Evolutionary conservation across 2,329 filamentous ascomycete genomes (phyloP).

Genomic region (Arthrobotrys conoides): DNA sequence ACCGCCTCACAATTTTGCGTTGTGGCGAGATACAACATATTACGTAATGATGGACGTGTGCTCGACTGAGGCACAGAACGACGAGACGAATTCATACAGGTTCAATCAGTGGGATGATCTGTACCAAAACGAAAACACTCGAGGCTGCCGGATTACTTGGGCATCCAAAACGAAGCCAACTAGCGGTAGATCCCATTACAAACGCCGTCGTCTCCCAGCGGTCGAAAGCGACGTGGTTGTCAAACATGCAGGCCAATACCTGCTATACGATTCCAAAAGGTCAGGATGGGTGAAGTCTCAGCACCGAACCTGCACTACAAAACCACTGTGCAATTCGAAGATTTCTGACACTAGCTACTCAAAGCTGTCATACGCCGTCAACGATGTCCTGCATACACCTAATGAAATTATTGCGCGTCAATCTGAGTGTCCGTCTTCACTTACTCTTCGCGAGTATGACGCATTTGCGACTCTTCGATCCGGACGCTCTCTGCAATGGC

Average conservation of each 20-base stretch:
- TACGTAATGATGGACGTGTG: slow-evolving; percentile 57
- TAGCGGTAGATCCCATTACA: slow-evolving; percentile 7
- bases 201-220: background rate
- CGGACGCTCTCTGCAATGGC: slow-evolving; percentile 71
- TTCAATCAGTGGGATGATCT: slow-evolving; percentile 18
- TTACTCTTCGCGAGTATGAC: slow-evolving; percentile 73
- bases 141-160: background rate
- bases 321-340: slow-evolving; percentile 5
- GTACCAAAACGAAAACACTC: background rate
- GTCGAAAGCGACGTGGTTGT: slow-evolving; percentile 7
- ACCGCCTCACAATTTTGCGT: slow-evolving; percentile 50
- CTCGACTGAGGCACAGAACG: background rate
- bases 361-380: slow-evolving; percentile 63
- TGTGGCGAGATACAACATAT: slow-evolving; percentile 62
- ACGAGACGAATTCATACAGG: background rate
- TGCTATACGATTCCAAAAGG: slow-evolving; percentile 2
- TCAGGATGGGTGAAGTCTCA: slow-evolving; percentile 19
- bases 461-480: slow-evolving; percentile 70
- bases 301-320: slow-evolving; percentile 14
- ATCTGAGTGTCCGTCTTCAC: slow-evolving; percentile 68
- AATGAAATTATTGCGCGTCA: slow-evolving; percentile 73
- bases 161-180: slow-evolving; percentile 34
- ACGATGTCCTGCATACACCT: slow-evolving; percentile 64
- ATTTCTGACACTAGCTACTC: slow-evolving; percentile 62
- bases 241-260: slow-evolving; percentile 23